These are phyloP conservation scores for Zopfia rhizophila DNA, from an alignment of 2,329 filamentous ascomycete genomes.

Conservation along the genomic window DNA sequence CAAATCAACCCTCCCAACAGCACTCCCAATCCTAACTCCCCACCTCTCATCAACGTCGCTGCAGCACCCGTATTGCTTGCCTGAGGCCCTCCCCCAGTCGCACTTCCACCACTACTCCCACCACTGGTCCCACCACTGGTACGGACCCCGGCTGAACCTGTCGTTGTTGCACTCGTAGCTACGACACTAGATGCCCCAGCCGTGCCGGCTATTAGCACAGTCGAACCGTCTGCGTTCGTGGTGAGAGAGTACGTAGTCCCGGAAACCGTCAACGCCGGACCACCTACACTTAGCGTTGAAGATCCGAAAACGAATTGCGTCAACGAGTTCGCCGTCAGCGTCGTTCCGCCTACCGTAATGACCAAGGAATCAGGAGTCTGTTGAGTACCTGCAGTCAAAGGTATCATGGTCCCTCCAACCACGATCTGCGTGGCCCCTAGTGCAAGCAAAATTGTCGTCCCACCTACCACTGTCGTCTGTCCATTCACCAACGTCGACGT, in stretches of 20 bases:
- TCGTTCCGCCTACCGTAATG: conserved; percentile 12
- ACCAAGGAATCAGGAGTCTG: conserved; percentile 3
- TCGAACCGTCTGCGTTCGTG: conserved; percentile 12
- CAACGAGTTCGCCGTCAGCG: conserved; percentile 13
- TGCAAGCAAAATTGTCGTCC: conserved; percentile 1
- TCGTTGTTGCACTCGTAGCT: too few species aligned
- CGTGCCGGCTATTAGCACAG: conserved; percentile 16
- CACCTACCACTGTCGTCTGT: conserved; percentile 5
- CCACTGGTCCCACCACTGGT: too few species aligned
- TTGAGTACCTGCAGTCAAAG: not conserved
- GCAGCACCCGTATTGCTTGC: too few species aligned
- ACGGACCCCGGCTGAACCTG: too few species aligned
- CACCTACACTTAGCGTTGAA: conserved; percentile 12
- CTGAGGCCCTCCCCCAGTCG: too few species aligned
- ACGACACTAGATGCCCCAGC: conserved; percentile 1
- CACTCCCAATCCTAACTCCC: too few species aligned
- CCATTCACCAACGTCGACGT: conserved; percentile 1
- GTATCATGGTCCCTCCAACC: conserved; percentile 3
- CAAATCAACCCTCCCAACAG: too few species aligned
- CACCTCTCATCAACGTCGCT: too few species aligned
- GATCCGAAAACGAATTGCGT: conserved; percentile 14
- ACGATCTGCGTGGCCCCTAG: not conserved
- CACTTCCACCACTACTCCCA: too few species aligned
- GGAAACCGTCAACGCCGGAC: conserved; percentile 10
- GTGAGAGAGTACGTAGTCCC: conserved; percentile 19